phyloP scores from a whole-genome alignment of 73 alveolate genomes.

The Tetrahymena thermophila region DNA sequence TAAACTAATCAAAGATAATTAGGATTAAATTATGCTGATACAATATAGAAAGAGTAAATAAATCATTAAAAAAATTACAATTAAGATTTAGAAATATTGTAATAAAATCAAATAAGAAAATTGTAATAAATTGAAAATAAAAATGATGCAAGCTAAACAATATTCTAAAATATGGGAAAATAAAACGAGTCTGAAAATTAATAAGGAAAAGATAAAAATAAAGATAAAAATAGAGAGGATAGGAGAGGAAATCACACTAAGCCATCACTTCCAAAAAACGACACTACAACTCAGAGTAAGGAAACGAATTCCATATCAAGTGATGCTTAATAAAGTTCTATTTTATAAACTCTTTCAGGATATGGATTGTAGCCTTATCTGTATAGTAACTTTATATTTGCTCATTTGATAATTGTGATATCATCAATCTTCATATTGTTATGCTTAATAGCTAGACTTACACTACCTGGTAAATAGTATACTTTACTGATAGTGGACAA shows the following conservation, averaged over 20 bases:
- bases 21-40: not conserved
- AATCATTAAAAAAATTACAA: no score
- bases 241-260: not conserved
- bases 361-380: not conserved
- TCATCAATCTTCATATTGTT: not conserved
- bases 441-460: not conserved
- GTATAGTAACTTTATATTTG: not conserved
- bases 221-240: not conserved
- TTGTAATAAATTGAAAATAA: not conserved
- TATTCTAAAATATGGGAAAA: not conserved
- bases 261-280: not conserved
- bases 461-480: not conserved
- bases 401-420: not conserved
- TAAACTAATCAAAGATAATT: not conserved
- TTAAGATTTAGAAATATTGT: no score
- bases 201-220: not conserved
- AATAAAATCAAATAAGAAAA: not conserved
- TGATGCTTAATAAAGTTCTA: not conserved
- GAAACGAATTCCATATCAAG: not conserved
- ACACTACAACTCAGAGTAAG: not conserved
- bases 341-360: not conserved
- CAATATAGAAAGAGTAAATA: not conserved
- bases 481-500: not conserved
- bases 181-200: not conserved
- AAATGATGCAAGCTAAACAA: no score